A percentile compares a stretch with the other conserved stretches of the same genome.
phyloP scores from a whole-genome alignment of 1,284 basidiomycete genomes.

The Stygiomarasmius scandens region DNA sequence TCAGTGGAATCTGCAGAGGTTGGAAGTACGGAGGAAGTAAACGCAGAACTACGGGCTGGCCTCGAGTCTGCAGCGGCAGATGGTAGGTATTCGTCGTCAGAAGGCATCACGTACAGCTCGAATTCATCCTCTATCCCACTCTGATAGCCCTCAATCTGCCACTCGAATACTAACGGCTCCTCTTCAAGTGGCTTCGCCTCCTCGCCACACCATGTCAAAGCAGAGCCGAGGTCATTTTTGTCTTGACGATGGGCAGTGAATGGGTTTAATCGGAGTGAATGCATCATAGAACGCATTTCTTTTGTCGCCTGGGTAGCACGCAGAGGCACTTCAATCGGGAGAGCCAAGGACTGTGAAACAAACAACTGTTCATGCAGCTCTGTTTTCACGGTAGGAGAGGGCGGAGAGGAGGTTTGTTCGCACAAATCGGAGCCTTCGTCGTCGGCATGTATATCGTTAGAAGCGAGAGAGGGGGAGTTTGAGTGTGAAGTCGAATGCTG shows the following conservation, averaged over 20 bases:
- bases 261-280: slow-evolving; percentile 73
- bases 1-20: too few relatives aligned
- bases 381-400: slow-evolving; percentile 4
- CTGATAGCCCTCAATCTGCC: slow-evolving; percentile 48
- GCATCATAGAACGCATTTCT: slow-evolving; percentile 74
- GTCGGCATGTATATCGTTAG: too few relatives aligned
- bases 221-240: slow-evolving; percentile 28
- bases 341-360: slow-evolving; percentile 40
- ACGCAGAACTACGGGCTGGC: too few relatives aligned
- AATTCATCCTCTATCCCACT: slow-evolving; percentile 8
- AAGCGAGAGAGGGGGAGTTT: too few relatives aligned
- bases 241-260: slow-evolving; percentile 60
- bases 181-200: slow-evolving; percentile 57
- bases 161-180: slow-evolving; percentile 63
- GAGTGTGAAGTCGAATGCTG: too few relatives aligned
- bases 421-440: neutral
- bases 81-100: slow-evolving; percentile 6
- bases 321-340: slow-evolving; percentile 68
- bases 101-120: slow-evolving; percentile 11
- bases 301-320: slow-evolving; percentile 70
- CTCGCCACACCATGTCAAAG: slow-evolving; percentile 41
- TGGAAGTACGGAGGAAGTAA: too few relatives aligned
- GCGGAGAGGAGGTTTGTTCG: slow-evolving; percentile 3
- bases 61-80: neutral
- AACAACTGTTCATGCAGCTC: slow-evolving; percentile 13